phyloP scores from a whole-genome alignment of 306 rosid genomes.

The Prunus salicina region DNA sequence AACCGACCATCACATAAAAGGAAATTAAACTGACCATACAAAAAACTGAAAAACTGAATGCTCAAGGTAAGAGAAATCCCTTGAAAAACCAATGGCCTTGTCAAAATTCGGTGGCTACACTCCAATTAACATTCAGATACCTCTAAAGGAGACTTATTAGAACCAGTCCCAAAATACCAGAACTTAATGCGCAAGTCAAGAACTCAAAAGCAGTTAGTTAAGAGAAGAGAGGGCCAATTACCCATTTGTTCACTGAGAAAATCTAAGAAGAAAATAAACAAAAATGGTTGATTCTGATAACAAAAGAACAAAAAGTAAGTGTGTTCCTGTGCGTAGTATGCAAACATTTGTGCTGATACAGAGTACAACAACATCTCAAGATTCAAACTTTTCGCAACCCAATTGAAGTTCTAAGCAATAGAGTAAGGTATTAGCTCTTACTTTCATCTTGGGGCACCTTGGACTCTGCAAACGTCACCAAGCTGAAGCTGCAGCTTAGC shows the following conservation, averaged over 20 bases:
- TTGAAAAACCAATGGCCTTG: too few species aligned
- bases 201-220: neutral
- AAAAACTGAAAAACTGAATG: neutral
- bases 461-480: conserved; percentile 45
- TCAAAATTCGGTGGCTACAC: neutral
- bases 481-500: conserved; percentile 35
- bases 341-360: neutral
- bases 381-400: conserved; percentile 1
- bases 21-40: neutral
- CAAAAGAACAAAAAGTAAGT: neutral
- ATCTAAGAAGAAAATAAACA: neutral
- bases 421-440: conserved; percentile 4
- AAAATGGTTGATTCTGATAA: neutral
- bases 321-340: neutral
- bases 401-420: neutral
- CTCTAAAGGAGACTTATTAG: neutral
- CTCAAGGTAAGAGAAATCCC: neutral
- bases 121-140: neutral
- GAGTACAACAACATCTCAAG: conserved; percentile 1
- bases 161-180: neutral
- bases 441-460: conserved; percentile 65
- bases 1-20: neutral
- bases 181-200: neutral
- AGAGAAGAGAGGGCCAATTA: neutral
- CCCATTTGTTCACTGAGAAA: neutral